A percentile compares a stretch with the other conserved stretches of the same genome.
phyloP scores from a whole-genome alignment of 2,329 filamentous ascomycete genomes.

The Aureobasidium sp. region DNA sequence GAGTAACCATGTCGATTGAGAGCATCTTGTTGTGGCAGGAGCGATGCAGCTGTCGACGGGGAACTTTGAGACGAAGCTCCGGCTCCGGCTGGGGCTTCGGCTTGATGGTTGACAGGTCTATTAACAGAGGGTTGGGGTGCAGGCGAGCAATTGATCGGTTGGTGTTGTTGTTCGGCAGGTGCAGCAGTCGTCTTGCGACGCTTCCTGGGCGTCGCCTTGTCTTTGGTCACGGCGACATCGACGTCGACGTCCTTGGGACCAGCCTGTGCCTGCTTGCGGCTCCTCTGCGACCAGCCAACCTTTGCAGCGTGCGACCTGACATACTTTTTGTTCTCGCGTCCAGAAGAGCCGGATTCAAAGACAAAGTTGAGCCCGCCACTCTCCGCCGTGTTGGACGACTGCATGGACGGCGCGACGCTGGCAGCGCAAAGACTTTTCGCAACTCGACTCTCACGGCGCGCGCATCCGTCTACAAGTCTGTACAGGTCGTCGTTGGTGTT shows the following conservation, averaged over 20 bases:
- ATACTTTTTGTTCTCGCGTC: constrained; percentile 10
- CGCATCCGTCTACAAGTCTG: background rate
- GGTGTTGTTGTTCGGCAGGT: background rate
- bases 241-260: background rate
- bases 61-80: background rate
- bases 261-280: background rate
- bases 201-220: background rate
- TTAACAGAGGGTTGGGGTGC: background rate
- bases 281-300: constrained; percentile 13
- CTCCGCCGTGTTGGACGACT: background rate
- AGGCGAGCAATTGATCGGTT: background rate
- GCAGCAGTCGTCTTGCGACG: background rate
- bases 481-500: background rate
- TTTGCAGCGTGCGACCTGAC: constrained; percentile 14
- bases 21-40: background rate
- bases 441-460: background rate
- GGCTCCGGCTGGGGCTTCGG: background rate
- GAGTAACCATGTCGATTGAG: background rate
- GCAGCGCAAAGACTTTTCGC: background rate
- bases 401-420: background rate
- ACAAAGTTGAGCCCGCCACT: constrained; percentile 14
- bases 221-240: background rate
- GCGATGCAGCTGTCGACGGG: background rate
- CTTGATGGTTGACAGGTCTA: background rate
- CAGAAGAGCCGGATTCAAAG: constrained; percentile 13